Percentiles rank a stretch among this genome's conserved stretches.
phyloP scores from a whole-genome alignment of 108 stramenopile genomes.

The Fragilaria crotonensis region DNA sequence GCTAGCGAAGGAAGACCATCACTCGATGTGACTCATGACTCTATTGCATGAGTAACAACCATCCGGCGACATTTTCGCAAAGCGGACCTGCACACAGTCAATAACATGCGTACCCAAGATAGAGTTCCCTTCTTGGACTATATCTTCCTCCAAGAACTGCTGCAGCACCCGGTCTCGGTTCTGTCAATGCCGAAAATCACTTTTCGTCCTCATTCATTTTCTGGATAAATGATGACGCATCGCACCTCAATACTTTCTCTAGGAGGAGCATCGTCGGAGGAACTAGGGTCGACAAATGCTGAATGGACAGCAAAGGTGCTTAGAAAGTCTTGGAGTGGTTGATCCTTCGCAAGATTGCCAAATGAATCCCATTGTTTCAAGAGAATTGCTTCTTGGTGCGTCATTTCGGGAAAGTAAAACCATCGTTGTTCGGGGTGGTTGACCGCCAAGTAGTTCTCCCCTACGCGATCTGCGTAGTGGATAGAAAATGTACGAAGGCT shows the following conservation, averaged over 20 bases:
- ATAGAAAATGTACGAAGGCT: conserved; percentile 42
- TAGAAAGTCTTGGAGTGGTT: conserved; percentile 1
- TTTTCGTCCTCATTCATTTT: too few species aligned
- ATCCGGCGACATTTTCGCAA: too few species aligned
- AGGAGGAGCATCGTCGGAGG: conserved; percentile 8
- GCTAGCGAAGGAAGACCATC: too few species aligned
- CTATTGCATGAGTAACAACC: too few species aligned
- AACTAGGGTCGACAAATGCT: conserved; percentile 32
- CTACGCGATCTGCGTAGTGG: conserved; percentile 48
- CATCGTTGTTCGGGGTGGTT: conserved; percentile 25
- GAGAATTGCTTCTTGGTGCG: conserved; percentile 34
- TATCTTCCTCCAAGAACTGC: too few species aligned
- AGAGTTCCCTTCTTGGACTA: too few species aligned
- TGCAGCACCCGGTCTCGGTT: too few species aligned
- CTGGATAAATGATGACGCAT: conserved; percentile 29
- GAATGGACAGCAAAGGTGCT: conserved; percentile 34
- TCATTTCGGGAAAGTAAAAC: conserved; percentile 53
- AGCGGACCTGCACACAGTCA: too few species aligned
- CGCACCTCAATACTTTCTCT: conserved; percentile 48
- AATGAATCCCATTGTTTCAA: conserved; percentile 41
- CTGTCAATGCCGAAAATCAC: too few species aligned
- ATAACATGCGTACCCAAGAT: too few species aligned
- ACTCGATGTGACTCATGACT: too few species aligned
- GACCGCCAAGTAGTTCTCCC: conserved; percentile 47
- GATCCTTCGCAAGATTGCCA: conserved; percentile 25